Base-by-base conservation (phyloP, 202 grass and related monocot genomes). In the Setaria viridis region DNA sequence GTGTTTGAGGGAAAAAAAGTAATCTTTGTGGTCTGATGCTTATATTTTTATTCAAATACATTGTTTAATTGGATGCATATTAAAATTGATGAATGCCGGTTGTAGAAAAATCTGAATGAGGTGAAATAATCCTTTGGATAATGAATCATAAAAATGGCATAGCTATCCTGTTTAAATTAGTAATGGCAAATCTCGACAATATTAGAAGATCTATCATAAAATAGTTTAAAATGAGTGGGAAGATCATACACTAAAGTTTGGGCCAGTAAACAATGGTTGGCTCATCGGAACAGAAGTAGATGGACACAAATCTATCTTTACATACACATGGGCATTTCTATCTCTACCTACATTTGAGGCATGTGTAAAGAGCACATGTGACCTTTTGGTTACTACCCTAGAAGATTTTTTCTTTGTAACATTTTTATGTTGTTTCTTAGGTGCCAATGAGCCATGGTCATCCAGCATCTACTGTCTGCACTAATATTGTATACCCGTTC, bases 381-480 rank as follows among this genome's bases (percentile, higher is more conserved):
- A 8, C 43, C 16, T 19, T 51, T 71, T 73, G 4, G 10, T 29
- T 20, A 29, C 47, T 47, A 82, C 37, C 78, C 63, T 85, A 72
- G 30, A 81, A 62, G 51, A n/a, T n/a, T 5, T 62, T 74, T 59
- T 70, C 58, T 53, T 34, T 20, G 20, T 47, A 42, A 25, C 50
- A 16, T 53, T 39, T 75, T 9, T 51, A 43, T 51, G 1, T 75
- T 87, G 4, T 81, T 80, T 67, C 7, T 58, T 15, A 33, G 51
- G 43, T n/a, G 39, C 6, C 2, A 55, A 30, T 80, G 78, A 53
- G 49, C 41, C 14, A 57, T 48, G 39, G 69, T 53, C n/a, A 13
- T 15, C 43, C 68, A 13, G 1, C 60, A 43, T 82, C 55, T 16
- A 11, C 47, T 81, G 21, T 65, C 41, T 7, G 16, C 19, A 20